phyloP scores from a whole-genome alignment of 805 yeast genomes.

The Yarrowia sp. region DNA sequence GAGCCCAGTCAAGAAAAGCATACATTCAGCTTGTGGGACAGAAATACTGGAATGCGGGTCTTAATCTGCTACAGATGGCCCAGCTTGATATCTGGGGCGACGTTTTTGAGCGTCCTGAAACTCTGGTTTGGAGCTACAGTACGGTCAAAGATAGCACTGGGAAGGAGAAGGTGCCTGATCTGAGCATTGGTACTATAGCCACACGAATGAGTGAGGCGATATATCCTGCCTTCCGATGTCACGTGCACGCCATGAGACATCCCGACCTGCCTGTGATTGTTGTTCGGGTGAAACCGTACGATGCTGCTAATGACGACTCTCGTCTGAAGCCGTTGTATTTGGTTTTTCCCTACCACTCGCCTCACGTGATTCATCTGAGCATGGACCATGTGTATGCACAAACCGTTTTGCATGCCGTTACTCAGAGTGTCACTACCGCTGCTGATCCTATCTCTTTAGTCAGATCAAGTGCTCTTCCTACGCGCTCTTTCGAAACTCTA shows the following conservation, averaged over 20 bases:
- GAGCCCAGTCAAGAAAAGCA: slow-evolving; percentile 6
- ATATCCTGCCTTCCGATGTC: slow-evolving; percentile 51
- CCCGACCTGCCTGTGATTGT: slow-evolving; percentile 66
- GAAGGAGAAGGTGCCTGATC: slow-evolving; percentile 48
- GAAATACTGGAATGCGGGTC: slow-evolving; percentile 31
- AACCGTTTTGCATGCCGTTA: slow-evolving; percentile 67
- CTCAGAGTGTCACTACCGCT: slow-evolving; percentile 58
- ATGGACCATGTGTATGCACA: slow-evolving; percentile 57
- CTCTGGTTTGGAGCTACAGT: slow-evolving; percentile 52
- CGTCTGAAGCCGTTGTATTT: slow-evolving; percentile 65
- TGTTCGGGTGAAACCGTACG: slow-evolving; percentile 73
- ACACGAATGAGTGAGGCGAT: slow-evolving; percentile 57
- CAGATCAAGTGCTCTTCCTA: slow-evolving; percentile 51
- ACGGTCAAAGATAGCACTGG: slow-evolving; percentile 47
- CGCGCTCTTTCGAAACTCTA: slow-evolving; percentile 61
- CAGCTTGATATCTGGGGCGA: slow-evolving; percentile 46
- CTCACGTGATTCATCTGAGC: slow-evolving; percentile 65
- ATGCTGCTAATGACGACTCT: slow-evolving; percentile 45
- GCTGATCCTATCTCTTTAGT: slow-evolving; percentile 55
- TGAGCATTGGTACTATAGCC: slow-evolving; percentile 60
- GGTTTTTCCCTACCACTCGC: slow-evolving; percentile 71
- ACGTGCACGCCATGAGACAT: slow-evolving; percentile 70
- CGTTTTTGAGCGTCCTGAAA: slow-evolving; percentile 60
- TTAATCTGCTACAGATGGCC: slow-evolving; percentile 13
- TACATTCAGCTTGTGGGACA: slow-evolving; percentile 8